These are phyloP conservation scores for Triticum monococcum DNA, from an alignment of 176 grass and related monocot species.

Conservation along the genomic window DNA sequence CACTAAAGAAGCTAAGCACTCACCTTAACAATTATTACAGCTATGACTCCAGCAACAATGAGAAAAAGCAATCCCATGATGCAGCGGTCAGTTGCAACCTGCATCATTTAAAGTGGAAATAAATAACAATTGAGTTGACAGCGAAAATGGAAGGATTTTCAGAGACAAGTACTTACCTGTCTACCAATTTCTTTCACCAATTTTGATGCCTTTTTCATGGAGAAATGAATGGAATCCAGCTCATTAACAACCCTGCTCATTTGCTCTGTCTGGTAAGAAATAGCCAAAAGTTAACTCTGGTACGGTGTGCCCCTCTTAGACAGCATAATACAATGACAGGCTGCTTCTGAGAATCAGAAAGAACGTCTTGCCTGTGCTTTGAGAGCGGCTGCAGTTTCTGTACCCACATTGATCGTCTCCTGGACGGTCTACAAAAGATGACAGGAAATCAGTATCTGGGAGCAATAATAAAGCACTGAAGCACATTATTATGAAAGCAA, in stretches of 20 bases:
- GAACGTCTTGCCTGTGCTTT: conserved; percentile 67
- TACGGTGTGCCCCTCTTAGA: background rate
- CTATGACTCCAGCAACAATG: conserved; percentile 92
- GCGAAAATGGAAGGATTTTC: background rate
- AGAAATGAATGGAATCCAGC: conserved; percentile 98
- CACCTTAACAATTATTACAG: conserved; percentile 91
- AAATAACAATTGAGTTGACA: background rate
- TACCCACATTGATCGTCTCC: conserved; percentile 87
- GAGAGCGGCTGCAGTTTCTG: conserved; percentile 87
- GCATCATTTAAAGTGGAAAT: conserved; percentile 20
- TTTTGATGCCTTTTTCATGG: conserved; percentile 89
- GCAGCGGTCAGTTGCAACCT: conserved; percentile 92
- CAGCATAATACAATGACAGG: conserved; percentile 2
- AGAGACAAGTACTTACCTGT: conserved; percentile 43
- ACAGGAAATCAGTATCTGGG: conserved; percentile 34
- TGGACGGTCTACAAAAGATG: conserved; percentile 69
- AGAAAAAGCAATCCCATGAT: conserved; percentile 96
- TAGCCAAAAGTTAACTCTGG: background rate
- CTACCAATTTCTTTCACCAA: conserved; percentile 94
- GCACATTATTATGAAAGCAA: background rate
- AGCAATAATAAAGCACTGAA: background rate
- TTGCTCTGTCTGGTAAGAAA: conserved; percentile 83
- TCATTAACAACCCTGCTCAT: conserved; percentile 96
- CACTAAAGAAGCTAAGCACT: conserved; percentile 15
- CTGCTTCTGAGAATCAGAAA: conserved; percentile 20